phyloP scores from a whole-genome alignment of 202 grass and related monocot genomes.

The Zoysia matrella region DNA sequence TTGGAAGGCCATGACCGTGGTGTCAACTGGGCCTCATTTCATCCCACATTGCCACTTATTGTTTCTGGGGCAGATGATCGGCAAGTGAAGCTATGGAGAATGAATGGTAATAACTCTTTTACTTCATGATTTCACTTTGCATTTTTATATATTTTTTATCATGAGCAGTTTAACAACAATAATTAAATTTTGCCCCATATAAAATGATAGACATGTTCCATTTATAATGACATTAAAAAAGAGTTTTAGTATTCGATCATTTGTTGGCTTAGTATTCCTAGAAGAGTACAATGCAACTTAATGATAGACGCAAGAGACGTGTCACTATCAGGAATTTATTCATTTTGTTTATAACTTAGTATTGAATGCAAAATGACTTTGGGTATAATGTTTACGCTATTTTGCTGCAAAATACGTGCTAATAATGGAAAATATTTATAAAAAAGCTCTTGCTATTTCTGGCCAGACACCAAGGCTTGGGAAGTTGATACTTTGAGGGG shows the following conservation, averaged over 20 bases:
- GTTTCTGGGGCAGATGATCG: slow-evolving; percentile 77
- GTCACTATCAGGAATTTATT: background rate
- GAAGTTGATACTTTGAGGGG: slow-evolving; percentile 91
- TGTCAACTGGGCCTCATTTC: no score
- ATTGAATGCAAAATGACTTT: slow-evolving; percentile 2
- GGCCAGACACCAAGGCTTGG: slow-evolving; percentile 89
- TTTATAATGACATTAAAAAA: slow-evolving; percentile 7
- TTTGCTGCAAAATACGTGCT: background rate
- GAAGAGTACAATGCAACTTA: background rate
- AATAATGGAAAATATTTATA: no score
- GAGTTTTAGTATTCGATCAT: background rate
- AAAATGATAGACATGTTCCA: background rate
- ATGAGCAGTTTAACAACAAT: background rate
- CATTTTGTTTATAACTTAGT: slow-evolving; percentile 1
- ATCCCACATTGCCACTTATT: no score
- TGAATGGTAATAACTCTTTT: slow-evolving; percentile 74
- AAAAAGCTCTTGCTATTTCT: slow-evolving; percentile 8
- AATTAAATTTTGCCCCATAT: background rate
- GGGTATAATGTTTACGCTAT: background rate
- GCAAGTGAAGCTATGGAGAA: slow-evolving; percentile 98
- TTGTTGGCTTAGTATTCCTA: background rate
- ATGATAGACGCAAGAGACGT: slow-evolving; percentile 3
- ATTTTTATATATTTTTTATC: background rate
- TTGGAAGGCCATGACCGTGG: no score
- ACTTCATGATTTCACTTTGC: background rate